Percentiles rank a stretch among this genome's conserved stretches.
These are phyloP conservation scores for Puccinia polysora DNA, from an alignment of 1,284 basidiomycete genomes.

Conservation along the genomic window DNA sequence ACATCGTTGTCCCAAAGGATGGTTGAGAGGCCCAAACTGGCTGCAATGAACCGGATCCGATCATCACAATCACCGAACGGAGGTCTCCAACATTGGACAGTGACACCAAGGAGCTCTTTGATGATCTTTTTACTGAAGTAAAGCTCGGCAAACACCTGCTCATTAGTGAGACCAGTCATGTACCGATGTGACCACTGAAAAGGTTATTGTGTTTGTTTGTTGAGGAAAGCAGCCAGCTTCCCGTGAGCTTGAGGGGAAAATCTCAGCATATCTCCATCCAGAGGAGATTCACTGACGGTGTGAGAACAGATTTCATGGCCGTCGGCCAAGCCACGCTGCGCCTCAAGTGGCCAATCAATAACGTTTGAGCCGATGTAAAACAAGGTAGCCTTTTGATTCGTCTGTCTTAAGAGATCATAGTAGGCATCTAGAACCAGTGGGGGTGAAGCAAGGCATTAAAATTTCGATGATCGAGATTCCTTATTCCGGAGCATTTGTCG, in stretches of 20 bases:
- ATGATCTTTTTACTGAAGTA: constrained; percentile 55
- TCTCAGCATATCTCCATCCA: constrained; percentile 42
- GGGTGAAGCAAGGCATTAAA: background rate
- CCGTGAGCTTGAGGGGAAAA: constrained; percentile 55
- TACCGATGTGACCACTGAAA: constrained; percentile 48
- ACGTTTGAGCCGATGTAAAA: constrained; percentile 57
- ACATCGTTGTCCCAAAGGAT: constrained; percentile 58
- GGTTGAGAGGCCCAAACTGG: constrained; percentile 56
- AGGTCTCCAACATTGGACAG: constrained; percentile 44
- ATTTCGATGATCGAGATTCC: background rate
- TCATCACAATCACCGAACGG: constrained; percentile 57
- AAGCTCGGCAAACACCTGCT: constrained; percentile 59
- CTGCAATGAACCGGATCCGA: constrained; percentile 58
- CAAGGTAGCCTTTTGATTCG: constrained; percentile 57
- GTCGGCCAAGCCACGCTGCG: constrained; percentile 55
- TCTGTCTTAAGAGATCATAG: constrained; percentile 56
- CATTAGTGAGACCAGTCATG: constrained; percentile 57
- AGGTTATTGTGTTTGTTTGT: background rate
- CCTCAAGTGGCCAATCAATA: constrained; percentile 59
- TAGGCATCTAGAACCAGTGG: constrained; percentile 55
- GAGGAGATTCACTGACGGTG: constrained; percentile 32
- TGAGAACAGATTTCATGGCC: constrained; percentile 53
- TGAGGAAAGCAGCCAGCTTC: constrained; percentile 46
- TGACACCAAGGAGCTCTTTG: constrained; percentile 38
- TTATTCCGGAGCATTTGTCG: too few relatives aligned